Evolutionary conservation across 371 early-diverging fungal genomes (phyloP).

Genomic region (Quaeritorhiza haematococci): DNA sequence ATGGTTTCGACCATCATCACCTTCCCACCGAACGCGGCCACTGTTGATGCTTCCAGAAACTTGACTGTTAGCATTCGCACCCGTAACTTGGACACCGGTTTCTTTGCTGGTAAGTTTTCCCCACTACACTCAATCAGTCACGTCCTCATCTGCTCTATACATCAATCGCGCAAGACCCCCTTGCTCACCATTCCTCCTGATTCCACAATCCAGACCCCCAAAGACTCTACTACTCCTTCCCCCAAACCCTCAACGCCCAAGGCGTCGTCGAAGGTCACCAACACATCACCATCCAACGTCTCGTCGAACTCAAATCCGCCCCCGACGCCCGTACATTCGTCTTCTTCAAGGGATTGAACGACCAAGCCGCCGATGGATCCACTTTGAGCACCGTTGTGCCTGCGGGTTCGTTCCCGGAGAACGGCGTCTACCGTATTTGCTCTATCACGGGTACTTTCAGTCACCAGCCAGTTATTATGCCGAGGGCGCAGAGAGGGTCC

Average conservation of each 20-base stretch:
- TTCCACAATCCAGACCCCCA: no score
- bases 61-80: constrained; percentile 19
- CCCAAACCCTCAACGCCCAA: constrained; percentile 27
- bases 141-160: no score
- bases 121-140: constrained; percentile 1
- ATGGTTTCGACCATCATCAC: constrained; percentile 39
- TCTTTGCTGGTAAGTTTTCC: constrained; percentile 18
- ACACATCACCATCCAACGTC: constrained; percentile 28
- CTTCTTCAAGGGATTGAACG: constrained; percentile 26
- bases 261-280: constrained; percentile 32
- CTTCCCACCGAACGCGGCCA: constrained; percentile 20
- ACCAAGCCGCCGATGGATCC: constrained; percentile 11
- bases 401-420: constrained; percentile 6
- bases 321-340: constrained; percentile 18
- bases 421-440: constrained; percentile 16
- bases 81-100: constrained; percentile 27
- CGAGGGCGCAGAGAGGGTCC: neutral
- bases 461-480: constrained; percentile 21
- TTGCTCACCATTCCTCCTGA: no score
- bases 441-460: constrained; percentile 18
- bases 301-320: constrained; percentile 3
- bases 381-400: constrained; percentile 8
- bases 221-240: constrained; percentile 23
- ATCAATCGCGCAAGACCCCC: no score
- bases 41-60: constrained; percentile 7